phyloP scores from a whole-genome alignment of 1,284 basidiomycete species.

The Leucoagaricus sp. region DNA sequence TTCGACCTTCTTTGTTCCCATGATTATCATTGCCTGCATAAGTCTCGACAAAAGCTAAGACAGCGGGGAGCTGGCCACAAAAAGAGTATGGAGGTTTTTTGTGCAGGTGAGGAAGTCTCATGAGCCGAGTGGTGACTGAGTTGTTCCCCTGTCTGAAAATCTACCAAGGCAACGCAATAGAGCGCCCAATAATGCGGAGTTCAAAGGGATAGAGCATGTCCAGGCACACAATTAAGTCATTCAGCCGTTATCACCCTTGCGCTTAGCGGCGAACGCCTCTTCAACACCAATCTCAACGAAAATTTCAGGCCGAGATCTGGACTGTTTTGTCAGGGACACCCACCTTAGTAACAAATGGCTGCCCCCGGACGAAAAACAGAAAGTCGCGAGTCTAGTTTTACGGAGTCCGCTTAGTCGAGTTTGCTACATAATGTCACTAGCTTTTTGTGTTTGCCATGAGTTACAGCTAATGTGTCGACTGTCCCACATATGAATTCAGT shows the following conservation, averaged over 20 bases:
- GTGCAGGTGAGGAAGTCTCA: neutral
- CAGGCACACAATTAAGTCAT: neutral
- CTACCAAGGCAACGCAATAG: neutral
- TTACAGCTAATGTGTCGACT: too few relatives aligned
- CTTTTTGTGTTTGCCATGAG: neutral
- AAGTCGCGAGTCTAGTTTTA: too few relatives aligned
- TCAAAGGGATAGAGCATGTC: neutral
- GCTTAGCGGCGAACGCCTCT: neutral
- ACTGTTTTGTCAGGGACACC: too few relatives aligned
- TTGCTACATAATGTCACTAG: too few relatives aligned
- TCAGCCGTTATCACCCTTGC: neutral
- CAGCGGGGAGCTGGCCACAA: neutral
- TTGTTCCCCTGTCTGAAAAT: neutral
- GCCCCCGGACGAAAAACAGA: neutral
- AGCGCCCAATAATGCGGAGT: neutral
- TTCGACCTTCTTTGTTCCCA: slow-evolving; percentile 13
- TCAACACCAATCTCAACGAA: neutral
- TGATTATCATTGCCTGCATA: slow-evolving; percentile 3
- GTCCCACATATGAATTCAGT: slow-evolving; percentile 7
- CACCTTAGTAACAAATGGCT: neutral
- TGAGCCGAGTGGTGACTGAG: neutral
- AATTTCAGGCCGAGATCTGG: too few relatives aligned
- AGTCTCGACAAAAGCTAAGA: neutral
- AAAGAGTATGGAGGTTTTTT: neutral
- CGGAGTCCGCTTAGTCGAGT: too few relatives aligned